Base-by-base conservation (phyloP, 2,329 filamentous ascomycete species). In the Elsinoe australis region DNA sequence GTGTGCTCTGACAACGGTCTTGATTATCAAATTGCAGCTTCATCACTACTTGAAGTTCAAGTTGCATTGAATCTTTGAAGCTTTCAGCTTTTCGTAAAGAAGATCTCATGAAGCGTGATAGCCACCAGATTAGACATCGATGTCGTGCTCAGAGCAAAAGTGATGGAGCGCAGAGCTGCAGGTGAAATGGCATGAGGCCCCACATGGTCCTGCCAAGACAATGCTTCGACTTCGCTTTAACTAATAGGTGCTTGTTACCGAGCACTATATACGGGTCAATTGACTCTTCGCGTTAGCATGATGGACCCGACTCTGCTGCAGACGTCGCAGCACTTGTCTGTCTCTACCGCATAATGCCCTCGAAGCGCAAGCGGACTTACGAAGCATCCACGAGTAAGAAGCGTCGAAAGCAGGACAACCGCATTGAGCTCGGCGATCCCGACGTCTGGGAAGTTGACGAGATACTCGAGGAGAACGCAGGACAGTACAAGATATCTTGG, bases 401-500 rank as follows among this genome's bases (percentile, higher is more conserved):
- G 29, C 34, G 31, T 14, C n/a, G 14, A n/a, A 36, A 47, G 32
- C 21, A 46, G 18, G 49, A 39, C 17, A 28, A 48, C 32, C 45
- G 42, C 35, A 57, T 60, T 34, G 56, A 56, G 3, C 58, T 60
- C 53, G 61, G 54, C n/a, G 50, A 59, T 4, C 35, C 59, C 15
- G 36, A 53, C 18, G 54, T 57, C 14, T 67, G 57, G 29, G 49
- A 47, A 8, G 52, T 61, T 28, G 52, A 54, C 15, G 53, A 47
- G 5, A 67, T 68, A 29, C 51, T 68, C 15, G 51, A 57, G 32
- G 64, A 65, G 36, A 55, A 39, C 19, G 57, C 56, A 18, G 58
- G 58, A 8, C 52, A 66, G n/a, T 82, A 79, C 54, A 58, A 67
- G 2, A 70, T 82, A 47, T 71, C 79, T 56, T 82, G 79, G 79